A percentile compares a stretch with the other conserved stretches of the same genome.
These are phyloP conservation scores for Phialocephala sp. DNA, from an alignment of 2,329 filamentous ascomycete genomes.

Conservation along the genomic window DNA sequence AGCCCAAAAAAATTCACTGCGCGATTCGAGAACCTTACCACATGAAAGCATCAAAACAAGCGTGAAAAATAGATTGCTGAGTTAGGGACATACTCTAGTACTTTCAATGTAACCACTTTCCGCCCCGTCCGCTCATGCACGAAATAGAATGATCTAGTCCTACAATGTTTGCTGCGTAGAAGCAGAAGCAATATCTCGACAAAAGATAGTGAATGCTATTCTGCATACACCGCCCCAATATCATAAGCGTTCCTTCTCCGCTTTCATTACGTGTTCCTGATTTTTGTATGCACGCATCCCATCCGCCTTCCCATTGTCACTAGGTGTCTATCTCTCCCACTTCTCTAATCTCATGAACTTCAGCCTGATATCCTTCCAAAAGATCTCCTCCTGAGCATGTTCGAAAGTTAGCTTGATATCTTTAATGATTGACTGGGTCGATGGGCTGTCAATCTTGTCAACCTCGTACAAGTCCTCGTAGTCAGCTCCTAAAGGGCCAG, in stretches of 20 bases:
- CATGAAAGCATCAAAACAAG: not conserved
- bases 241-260: not conserved
- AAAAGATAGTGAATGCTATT: not conserved
- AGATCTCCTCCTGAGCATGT: slow-evolving; percentile 4
- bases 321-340: not conserved
- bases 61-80: not conserved
- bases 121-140: not conserved
- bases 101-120: too few relatives aligned
- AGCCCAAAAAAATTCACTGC: not conserved
- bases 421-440: not conserved
- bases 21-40: not conserved
- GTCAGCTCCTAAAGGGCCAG: slow-evolving; percentile 5
- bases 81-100: not conserved
- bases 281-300: too few relatives aligned
- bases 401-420: slow-evolving; percentile 8
- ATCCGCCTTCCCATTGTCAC: not conserved
- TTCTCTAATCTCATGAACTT: slow-evolving; percentile 19
- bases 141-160: not conserved
- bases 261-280: too few relatives aligned
- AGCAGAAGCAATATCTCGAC: slow-evolving; percentile 1
- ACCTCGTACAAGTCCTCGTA: slow-evolving; percentile 19
- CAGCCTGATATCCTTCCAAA: slow-evolving; percentile 8
- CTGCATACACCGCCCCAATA: not conserved
- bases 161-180: not conserved
- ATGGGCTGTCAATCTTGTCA: not conserved